Conservation (phyloP, 1,284 basidiomycete species). For the Ustilago shanxiensis region DNA sequence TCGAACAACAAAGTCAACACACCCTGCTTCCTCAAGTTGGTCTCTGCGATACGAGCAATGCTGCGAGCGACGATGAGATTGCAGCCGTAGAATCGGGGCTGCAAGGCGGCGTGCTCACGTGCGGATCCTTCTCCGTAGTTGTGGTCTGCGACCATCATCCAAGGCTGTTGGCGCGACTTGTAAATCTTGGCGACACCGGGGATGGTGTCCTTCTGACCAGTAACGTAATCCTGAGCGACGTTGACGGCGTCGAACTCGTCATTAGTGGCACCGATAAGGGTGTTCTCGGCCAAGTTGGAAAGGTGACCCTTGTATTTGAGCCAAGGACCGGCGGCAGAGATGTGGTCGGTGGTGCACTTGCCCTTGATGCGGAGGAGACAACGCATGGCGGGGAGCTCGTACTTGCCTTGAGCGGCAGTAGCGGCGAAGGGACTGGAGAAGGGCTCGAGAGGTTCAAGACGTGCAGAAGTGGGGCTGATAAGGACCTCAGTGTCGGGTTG, state of each 20-base stretch:
- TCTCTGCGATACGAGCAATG: slow-evolving; percentile 78
- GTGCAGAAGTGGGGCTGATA: slow-evolving; percentile 72
- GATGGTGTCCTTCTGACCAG: slow-evolving; percentile 62
- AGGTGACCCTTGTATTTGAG: slow-evolving; percentile 95
- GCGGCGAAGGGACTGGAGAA: slow-evolving; percentile 83
- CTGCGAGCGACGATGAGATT: slow-evolving; percentile 72
- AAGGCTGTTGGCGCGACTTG: slow-evolving; percentile 73
- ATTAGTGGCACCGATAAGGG: slow-evolving; percentile 73
- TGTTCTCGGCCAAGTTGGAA: slow-evolving; percentile 95
- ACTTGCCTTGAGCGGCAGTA: slow-evolving; percentile 69
- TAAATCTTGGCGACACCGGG: slow-evolving; percentile 64
- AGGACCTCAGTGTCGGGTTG: slow-evolving; percentile 81
- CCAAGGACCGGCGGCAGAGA: slow-evolving; percentile 75
- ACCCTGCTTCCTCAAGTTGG: slow-evolving; percentile 72
- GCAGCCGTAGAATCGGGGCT: slow-evolving; percentile 90
- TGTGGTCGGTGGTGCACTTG: slow-evolving; percentile 93
- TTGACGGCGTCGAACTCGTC: slow-evolving; percentile 72
- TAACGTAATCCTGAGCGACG: slow-evolving; percentile 64
- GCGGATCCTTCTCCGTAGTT: slow-evolving; percentile 95
- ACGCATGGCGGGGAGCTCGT: slow-evolving; percentile 79
- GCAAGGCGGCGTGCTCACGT: slow-evolving; percentile 96
- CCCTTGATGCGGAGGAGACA: slow-evolving; percentile 92
- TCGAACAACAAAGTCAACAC: slow-evolving; percentile 68
- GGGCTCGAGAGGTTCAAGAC: slow-evolving; percentile 88
- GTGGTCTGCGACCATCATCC: slow-evolving; percentile 91